Percentiles rank a stretch among this genome's conserved stretches.
Evolutionary conservation across 495 filamentous ascomycete genomes (phyloP).

Genomic region (Penicillium steckii): DNA sequence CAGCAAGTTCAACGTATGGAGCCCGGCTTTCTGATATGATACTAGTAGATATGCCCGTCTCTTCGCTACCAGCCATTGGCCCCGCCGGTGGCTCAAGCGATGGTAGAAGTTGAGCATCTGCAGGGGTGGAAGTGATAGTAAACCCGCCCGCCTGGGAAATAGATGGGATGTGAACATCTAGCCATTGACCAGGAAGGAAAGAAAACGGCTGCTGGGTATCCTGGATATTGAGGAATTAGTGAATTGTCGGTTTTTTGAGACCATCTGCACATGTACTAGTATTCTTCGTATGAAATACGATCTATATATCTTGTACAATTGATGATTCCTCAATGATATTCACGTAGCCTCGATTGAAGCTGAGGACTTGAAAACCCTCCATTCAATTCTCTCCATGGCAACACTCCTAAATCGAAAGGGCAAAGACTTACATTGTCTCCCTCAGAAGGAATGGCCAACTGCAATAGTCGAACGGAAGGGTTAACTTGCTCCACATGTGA

Average conservation of each 20-base stretch:
- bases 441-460: slow-evolving; percentile 33
- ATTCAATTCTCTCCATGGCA: too few species aligned
- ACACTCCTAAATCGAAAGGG: background rate
- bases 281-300: too few species aligned
- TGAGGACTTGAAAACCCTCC: too few species aligned
- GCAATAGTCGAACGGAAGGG: slow-evolving; percentile 48
- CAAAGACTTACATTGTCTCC: slow-evolving; percentile 21
- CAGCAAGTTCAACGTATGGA: slow-evolving; percentile 68
- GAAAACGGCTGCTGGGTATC: slow-evolving; percentile 32
- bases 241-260: too few species aligned
- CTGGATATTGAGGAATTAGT: slow-evolving; percentile 11
- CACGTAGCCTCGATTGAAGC: background rate
- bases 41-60: slow-evolving; percentile 12
- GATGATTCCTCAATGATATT: background rate
- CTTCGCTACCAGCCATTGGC: slow-evolving; percentile 18
- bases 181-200: slow-evolving; percentile 87
- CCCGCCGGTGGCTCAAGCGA: slow-evolving; percentile 19
- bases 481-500: slow-evolving; percentile 48
- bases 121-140: slow-evolving; percentile 79
- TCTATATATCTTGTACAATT: background rate
- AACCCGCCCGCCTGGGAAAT: slow-evolving; percentile 74
- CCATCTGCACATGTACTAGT: background rate
- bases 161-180: slow-evolving; percentile 74
- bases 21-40: slow-evolving; percentile 26
- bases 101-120: slow-evolving; percentile 35